Base-by-base conservation (phyloP, 2,329 filamentous ascomycete species). In the Chaetomium olivaceum region DNA sequence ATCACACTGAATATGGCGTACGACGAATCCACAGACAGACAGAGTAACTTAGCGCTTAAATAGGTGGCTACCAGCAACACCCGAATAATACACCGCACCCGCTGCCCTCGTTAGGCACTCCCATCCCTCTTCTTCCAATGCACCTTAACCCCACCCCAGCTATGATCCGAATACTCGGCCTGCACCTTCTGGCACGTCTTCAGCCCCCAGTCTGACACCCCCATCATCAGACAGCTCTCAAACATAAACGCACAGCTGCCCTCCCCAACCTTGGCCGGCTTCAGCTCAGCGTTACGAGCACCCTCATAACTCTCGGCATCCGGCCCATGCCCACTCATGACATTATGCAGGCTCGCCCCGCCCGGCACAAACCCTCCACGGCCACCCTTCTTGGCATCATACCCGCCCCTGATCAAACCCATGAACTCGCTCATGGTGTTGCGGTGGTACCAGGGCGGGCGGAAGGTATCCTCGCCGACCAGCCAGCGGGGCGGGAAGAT, bases 151-250 rank as follows among this genome's bases (percentile, higher is more conserved):
- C 84, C 84, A 31, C 82, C 87, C 92, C 92, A 97, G 75, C 91
- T 93, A 80, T 96, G 90, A 64, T 88, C 86, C 74, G 87, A 93
- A 74, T 95, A 96, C 64, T 85, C 85, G 70, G 87, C 82, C 79
- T 87, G 84, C 19, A 85, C 81, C 76, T 85, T 85, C 69, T 79
- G 76, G 62, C 83, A 94, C 68, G 85, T 83, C 69, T 77, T 76
- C 67, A 85, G 76, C 1, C 88, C 89, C 88, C 89, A 91, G 65
- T 89, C 85, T 1, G 89, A 90, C 31, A 91, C 88, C 1, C 88
- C 89, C 2, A 91, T 82, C 87, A 91, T 89, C 62, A 90, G 73
- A 63, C 83, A 87, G 69, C 84, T 89, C 80, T 89, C 87, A 71
- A 89, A 89, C 87, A 89, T 89, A 71, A 89, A 89, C 0, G 87